Evolutionary conservation across 1,284 basidiomycete genomes (phyloP), one percentile per base, ranked within the genome.

Genomic region (Violaceomyces palustris): DNA sequence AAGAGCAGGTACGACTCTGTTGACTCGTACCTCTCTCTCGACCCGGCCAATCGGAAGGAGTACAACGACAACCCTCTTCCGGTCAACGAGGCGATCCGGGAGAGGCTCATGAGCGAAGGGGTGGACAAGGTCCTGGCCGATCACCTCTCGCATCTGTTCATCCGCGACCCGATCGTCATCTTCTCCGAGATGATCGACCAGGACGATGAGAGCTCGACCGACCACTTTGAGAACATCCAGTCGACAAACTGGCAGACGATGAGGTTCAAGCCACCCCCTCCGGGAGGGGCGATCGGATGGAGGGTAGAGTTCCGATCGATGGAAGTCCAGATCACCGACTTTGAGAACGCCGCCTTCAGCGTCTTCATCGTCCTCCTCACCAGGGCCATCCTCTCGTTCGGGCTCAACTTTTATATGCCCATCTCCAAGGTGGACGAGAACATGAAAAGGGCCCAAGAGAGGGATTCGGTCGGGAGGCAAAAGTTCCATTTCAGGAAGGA

Each of bases 191-290:
- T 85, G 10, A 83, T 98, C 45, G 80, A 94, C 62, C 90, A 93
- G 74, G 88, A 97, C 73, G 90, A 98, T 72, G 76, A 78, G 30
- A 78, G 78, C 21, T 91, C 87, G 50, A 90, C 82, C 61, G 94
- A 98, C 70, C 94, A 99, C 74, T 98, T 98, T 66, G 94, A 99
- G 86, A 98, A 97, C 70, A 85, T 98, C 26, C 94, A 98, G 81
- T 94, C 91, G 6, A 98, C 94, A 8, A 98, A 98, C 73, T 99
- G 94, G 94, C 94, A 98, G 77, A 97, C 94, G 0, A 80, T 99
- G 44, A 83, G 94, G 24, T 98, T 99, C 81, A 99, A 99, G 75
- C 94, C 94, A 5, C 94, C 94, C 6, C 72, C 68, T 27, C 84
- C 87, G 1, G 84, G 88, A 45, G 90, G 89, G 2, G 74, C 82